These are phyloP conservation scores for Parasitella parasitica DNA, from an alignment of 371 early-diverging fungal genomes.

Conservation along the genomic window DNA sequence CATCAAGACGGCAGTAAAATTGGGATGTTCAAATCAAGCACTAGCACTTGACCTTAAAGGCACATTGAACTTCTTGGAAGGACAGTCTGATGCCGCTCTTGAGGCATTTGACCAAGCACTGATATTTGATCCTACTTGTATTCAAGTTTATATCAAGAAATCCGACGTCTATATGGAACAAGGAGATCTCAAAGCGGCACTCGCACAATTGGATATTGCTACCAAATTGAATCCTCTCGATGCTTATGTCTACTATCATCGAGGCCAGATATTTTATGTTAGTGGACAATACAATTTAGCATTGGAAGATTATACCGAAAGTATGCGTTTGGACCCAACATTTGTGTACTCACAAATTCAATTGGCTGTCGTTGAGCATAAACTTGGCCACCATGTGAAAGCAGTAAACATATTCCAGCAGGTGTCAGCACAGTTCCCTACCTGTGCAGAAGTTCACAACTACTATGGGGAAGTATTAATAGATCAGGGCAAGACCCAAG, in stretches of 20 bases:
- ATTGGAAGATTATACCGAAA: slow-evolving; percentile 76
- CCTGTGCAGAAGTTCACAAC: slow-evolving; percentile 87
- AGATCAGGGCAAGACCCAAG: slow-evolving; percentile 76
- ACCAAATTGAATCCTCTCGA: slow-evolving; percentile 57
- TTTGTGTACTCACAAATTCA: slow-evolving; percentile 93
- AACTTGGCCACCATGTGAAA: slow-evolving; percentile 64
- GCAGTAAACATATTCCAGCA: slow-evolving; percentile 76
- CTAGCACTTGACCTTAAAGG: slow-evolving; percentile 79
- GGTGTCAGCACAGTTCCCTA: slow-evolving; percentile 73
- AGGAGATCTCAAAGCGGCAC: slow-evolving; percentile 59
- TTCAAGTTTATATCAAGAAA: slow-evolving; percentile 82
- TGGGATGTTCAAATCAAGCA: slow-evolving; percentile 45
- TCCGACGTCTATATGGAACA: slow-evolving; percentile 86
- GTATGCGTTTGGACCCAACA: slow-evolving; percentile 70
- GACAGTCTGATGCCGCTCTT: slow-evolving; percentile 72
- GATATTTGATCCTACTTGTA: slow-evolving; percentile 69
- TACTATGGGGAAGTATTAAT: slow-evolving; percentile 92
- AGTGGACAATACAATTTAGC: slow-evolving; percentile 78
- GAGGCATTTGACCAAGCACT: slow-evolving; percentile 76
- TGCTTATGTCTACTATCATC: slow-evolving; percentile 80
- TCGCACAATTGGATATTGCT: slow-evolving; percentile 68
- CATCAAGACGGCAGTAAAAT: slow-evolving; percentile 59
- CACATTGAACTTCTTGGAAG: slow-evolving; percentile 83
- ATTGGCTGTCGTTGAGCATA: slow-evolving; percentile 87
- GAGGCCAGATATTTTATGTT: slow-evolving; percentile 63